Base-by-base conservation (phyloP, 1,139 yeast species). In the Geotrichum australiense region DNA sequence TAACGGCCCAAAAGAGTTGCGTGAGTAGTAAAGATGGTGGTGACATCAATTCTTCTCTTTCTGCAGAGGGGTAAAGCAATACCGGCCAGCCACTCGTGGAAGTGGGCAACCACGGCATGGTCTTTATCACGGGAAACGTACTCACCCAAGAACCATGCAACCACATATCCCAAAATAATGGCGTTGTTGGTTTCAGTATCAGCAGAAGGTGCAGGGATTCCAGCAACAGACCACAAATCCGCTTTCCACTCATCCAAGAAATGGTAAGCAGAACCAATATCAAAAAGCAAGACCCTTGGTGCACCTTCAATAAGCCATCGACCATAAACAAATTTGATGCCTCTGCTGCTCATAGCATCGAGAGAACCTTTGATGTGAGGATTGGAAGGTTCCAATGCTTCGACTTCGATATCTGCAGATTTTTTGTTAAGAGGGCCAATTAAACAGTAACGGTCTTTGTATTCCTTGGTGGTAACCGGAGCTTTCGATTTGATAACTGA, bases 71-170 rank as follows among this genome's bases (percentile, higher is more conserved):
- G 97, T 50, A 91, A 69, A 0, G 96, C 96, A 35, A 91, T 86
- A 53, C 97, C 97, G 1, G 98, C 97, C 44, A 91, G 72, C 98
- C 98, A 91, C 65, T 91, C 98, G 65, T 91, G 98, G 65, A 85
- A 87, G 59, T 91, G 98, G 45, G 94, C 83, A 51, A 91, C 80
- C 41, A 91, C 89, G 1, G 97, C 96, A 50, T 87, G 76, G 42
- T 81, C 81, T 27, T 77, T 74, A 61, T 91, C 96, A 54, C 79
- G 77, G 58, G 73, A 78, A 11, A 85, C 87, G 62, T 85, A 74
- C 62, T 91, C 97, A 12, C 98, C 98, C 50, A 91, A 70, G 63
- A 91, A 89, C 98, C 98, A 91, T 1, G 97, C 95, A 27, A 87
- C 94, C 50, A 87, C 66, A 64, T 91, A 91, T 24, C 98, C 98